A percentile compares a stretch with the other conserved stretches of the same genome.
Evolutionary conservation across 495 filamentous ascomycete genomes (phyloP).

Genomic region (Podospora pseudoanserina): DNA sequence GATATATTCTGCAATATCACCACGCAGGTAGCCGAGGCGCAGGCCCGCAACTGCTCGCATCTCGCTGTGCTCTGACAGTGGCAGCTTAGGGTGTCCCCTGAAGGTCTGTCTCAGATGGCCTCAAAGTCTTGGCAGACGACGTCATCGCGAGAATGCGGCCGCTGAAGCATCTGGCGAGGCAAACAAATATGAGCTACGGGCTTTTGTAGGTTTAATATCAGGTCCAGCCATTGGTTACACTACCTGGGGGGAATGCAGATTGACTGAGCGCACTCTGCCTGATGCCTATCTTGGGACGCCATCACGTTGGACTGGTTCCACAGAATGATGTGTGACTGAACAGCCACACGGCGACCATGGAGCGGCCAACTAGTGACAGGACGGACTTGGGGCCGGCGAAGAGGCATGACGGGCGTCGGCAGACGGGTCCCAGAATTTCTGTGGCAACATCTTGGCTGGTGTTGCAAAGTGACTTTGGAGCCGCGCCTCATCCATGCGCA

Average conservation of each 20-base stretch:
- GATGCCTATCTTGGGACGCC: no score
- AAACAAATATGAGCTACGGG: not conserved
- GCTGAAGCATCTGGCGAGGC: not conserved
- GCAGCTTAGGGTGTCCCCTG: not conserved
- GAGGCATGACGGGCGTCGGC: not conserved
- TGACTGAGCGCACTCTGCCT: no score
- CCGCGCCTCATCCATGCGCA: conserved; percentile 1
- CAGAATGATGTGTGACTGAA: no score
- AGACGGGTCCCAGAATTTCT: not conserved
- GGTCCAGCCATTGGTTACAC: not conserved
- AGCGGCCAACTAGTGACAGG: not conserved
- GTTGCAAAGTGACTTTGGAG: not conserved
- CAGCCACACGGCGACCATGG: no score
- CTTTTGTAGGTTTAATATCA: not conserved
- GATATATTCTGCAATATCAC: not conserved
- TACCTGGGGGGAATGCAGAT: not conserved
- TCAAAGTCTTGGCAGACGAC: not conserved
- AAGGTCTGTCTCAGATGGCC: not conserved
- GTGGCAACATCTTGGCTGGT: not conserved
- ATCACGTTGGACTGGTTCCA: no score
- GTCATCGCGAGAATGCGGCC: not conserved
- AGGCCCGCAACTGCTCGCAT: not conserved
- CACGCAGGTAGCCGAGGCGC: not conserved
- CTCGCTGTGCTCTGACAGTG: not conserved
- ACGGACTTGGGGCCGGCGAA: not conserved